phyloP scores from a whole-genome alignment of 2,329 filamentous ascomycete genomes.

The Geoglossum cookeanum region DNA sequence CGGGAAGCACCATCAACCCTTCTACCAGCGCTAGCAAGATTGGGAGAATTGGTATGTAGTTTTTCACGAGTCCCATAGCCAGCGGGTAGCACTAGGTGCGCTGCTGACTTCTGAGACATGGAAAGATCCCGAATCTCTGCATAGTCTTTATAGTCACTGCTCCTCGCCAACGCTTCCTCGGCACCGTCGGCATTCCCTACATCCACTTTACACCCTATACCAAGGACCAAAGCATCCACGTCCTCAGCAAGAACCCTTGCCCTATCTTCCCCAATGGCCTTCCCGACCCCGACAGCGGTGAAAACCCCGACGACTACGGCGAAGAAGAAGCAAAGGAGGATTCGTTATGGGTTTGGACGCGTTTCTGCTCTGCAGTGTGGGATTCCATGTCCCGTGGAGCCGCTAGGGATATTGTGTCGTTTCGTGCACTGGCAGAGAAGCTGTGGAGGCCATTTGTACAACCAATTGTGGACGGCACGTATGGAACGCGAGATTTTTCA shows the following conservation, averaged over 20 bases:
- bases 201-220: conserved; percentile 72
- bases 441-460: conserved; percentile 75
- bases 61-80: not conserved
- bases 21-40: conserved; percentile 57
- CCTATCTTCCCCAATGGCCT: conserved; percentile 25
- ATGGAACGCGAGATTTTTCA: conserved; percentile 62
- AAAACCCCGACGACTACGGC: conserved; percentile 27
- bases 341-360: conserved; percentile 43
- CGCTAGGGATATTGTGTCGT: conserved; percentile 57
- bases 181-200: conserved; percentile 50
- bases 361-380: conserved; percentile 70
- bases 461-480: conserved; percentile 56
- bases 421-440: conserved; percentile 47
- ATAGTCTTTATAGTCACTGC: conserved; percentile 59
- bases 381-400: conserved; percentile 70
- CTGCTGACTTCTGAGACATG: not conserved
- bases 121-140: conserved; percentile 58
- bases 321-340: conserved; percentile 30
- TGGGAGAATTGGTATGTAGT: conserved; percentile 56
- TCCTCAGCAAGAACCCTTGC: conserved; percentile 41
- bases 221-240: conserved; percentile 58
- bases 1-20: conserved; percentile 62
- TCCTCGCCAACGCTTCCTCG: conserved; percentile 49
- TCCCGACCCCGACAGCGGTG: conserved; percentile 9
- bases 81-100: conserved; percentile 2